These are phyloP conservation scores for Pythium brachiatum DNA, from an alignment of 352 stramenopile genomes.

Conservation along the genomic window DNA sequence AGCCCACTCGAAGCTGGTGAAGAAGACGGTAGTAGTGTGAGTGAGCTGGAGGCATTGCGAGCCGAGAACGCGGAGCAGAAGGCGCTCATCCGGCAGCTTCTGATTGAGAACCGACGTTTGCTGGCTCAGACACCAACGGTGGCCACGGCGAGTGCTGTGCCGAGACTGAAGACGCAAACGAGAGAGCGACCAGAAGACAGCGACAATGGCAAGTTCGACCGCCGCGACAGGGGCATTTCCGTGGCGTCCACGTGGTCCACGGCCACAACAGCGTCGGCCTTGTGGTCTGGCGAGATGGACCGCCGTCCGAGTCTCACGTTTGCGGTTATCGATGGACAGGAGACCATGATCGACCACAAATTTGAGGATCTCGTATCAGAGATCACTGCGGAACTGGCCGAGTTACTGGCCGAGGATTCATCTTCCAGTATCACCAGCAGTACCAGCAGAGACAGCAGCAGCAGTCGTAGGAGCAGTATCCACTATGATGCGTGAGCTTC, in stretches of 20 bases:
- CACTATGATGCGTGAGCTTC: too few species aligned
- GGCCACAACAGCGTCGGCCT: neutral
- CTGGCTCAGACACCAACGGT: constrained; percentile 2
- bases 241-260: constrained; percentile 2
- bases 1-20: neutral
- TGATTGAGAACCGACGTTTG: constrained; percentile 16
- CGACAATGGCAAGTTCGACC: neutral
- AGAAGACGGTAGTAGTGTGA: neutral
- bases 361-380: constrained; percentile 22
- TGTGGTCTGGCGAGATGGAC: neutral
- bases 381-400: constrained; percentile 9
- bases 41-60: constrained; percentile 8
- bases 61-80: constrained; percentile 21
- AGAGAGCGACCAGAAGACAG: neutral
- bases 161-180: neutral
- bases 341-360: constrained; percentile 19
- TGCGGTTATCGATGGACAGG: constrained; percentile 2
- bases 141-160: neutral
- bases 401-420: constrained; percentile 12
- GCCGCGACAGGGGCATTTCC: neutral
- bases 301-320: constrained; percentile 5
- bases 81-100: constrained; percentile 14
- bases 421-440: neutral
- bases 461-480: neutral
- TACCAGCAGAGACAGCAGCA: too few species aligned